phyloP scores from a whole-genome alignment of 2,329 filamentous ascomycete species.

The Diaporthe australafricana region DNA sequence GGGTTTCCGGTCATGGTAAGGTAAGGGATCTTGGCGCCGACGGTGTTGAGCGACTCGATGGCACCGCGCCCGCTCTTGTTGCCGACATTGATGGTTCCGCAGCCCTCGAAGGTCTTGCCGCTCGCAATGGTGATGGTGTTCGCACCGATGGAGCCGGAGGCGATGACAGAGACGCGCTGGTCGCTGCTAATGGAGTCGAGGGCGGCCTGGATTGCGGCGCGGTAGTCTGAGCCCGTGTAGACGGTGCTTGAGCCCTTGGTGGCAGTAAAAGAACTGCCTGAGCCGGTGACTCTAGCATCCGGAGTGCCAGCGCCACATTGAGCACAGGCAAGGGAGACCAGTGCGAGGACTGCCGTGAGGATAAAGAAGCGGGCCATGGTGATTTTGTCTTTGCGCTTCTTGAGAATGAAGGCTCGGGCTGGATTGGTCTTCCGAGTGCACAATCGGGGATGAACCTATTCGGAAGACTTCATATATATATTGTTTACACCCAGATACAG shows the following conservation, averaged over 20 bases:
- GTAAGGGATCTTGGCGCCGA: conserved; percentile 65
- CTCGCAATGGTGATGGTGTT: conserved; percentile 61
- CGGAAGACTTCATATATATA: neutral
- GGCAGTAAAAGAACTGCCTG: conserved; percentile 56
- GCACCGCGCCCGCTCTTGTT: conserved; percentile 59
- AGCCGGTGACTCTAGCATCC: conserved; percentile 59
- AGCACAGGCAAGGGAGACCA: conserved; percentile 51
- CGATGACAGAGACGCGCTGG: conserved; percentile 65
- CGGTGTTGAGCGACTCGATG: conserved; percentile 62
- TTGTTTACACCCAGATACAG: neutral
- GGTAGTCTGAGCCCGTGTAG: conserved; percentile 66
- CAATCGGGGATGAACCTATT: neutral
- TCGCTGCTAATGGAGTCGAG: conserved; percentile 63
- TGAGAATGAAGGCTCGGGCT: neutral
- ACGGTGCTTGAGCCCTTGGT: conserved; percentile 56
- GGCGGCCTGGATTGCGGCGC: conserved; percentile 64
- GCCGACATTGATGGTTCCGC: conserved; percentile 64
- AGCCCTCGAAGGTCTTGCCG: conserved; percentile 69
- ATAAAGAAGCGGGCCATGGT: conserved; percentile 39
- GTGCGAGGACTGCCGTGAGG: conserved; percentile 54
- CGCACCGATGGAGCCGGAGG: conserved; percentile 66
- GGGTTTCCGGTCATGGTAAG: conserved; percentile 68
- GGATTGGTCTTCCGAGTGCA: neutral
- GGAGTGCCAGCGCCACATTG: conserved; percentile 61
- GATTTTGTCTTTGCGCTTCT: neutral